Evolutionary conservation across 805 yeast species (phyloP).

Genomic region (Lipomyces starkeyi): DNA sequence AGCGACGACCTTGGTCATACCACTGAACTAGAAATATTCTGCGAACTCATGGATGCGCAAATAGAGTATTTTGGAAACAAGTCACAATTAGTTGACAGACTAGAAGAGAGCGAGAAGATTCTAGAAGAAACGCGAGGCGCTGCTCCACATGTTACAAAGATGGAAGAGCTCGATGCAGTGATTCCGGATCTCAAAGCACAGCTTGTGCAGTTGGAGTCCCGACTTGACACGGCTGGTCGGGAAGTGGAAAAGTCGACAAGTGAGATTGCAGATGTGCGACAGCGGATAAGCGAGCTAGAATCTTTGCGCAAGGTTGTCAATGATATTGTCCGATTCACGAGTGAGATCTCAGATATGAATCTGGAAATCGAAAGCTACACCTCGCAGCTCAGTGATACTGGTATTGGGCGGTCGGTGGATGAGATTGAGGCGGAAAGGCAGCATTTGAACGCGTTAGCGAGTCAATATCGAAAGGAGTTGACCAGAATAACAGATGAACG

Average conservation of each 20-base stretch:
- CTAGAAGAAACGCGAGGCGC: constrained; percentile 28
- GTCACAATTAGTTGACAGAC: constrained; percentile 18
- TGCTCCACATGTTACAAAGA: constrained; percentile 29
- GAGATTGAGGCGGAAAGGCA: constrained; percentile 41
- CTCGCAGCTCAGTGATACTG: constrained; percentile 41
- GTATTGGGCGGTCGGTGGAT: constrained; percentile 35
- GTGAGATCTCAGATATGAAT: constrained; percentile 42
- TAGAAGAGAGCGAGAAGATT: constrained; percentile 35
- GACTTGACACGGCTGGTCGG: constrained; percentile 20
- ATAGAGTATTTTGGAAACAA: constrained; percentile 3
- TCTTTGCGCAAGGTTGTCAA: constrained; percentile 44
- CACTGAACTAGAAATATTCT: constrained; percentile 44
- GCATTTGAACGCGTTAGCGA: constrained; percentile 50
- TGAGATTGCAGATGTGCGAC: constrained; percentile 26
- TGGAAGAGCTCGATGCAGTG: constrained; percentile 33
- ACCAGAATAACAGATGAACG: constrained; percentile 50
- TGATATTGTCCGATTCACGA: constrained; percentile 40
- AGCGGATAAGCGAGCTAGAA: constrained; percentile 39
- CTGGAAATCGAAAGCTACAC: constrained; percentile 40
- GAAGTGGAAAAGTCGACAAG: constrained; percentile 18
- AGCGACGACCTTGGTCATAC: constrained; percentile 38
- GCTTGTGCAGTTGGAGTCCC: constrained; percentile 35
- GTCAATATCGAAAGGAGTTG: constrained; percentile 49
- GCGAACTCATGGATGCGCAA: constrained; percentile 11
- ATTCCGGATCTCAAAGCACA: constrained; percentile 43